Base-by-base conservation (phyloP, 2,329 filamentous ascomycete genomes). In the Pyrenophora seminiperda region DNA sequence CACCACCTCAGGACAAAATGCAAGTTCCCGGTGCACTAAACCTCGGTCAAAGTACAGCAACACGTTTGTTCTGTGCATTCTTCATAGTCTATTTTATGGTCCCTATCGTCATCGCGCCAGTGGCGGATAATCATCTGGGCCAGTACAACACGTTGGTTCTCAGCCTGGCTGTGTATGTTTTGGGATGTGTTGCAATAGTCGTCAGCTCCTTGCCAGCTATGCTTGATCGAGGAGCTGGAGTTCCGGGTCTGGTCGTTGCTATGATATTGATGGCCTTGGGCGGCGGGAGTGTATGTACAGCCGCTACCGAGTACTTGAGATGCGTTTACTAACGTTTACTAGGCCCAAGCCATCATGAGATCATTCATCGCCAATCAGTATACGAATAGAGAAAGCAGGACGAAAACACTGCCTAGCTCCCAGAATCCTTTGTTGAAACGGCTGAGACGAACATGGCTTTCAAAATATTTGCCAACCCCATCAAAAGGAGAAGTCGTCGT, bases 61-160 rank as follows among this genome's bases (percentile, higher is more conserved):
- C 81, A 3, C 79, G 76, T 18, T 73, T 85, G 7, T 79, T 79
- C 50, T 76, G 81, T 37, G 82, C 80, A 54, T 84, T 85, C 62
- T 79, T 80, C 58, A 80, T 82, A 61, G 79, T 79, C 57, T 72
- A 72, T 13, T 81, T 77, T 51, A 54, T 74, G 2, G 63, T 66
- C 2, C 72, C 75, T 0, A 48, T 75, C 4, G 33, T 65, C 4
- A 67, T 73, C 29, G 73, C 73, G 4, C 55, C 73, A 31, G 1
- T 77, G 5, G 68, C 73, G 5, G 76, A 77, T 51, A 66, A 61
- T n/a, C 70, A 61, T 41, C 56, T 76, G 10, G 75, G 75, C 11
- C 66, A 74, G 29, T 75, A 72, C 45, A 68, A 58, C 10, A 73
- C 71, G 3, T 61, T 76, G 20, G 50, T 68, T 27, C 52, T 71